phyloP scores from a whole-genome alignment of 495 filamentous ascomycete species.

The Penicillium soppii region DNA sequence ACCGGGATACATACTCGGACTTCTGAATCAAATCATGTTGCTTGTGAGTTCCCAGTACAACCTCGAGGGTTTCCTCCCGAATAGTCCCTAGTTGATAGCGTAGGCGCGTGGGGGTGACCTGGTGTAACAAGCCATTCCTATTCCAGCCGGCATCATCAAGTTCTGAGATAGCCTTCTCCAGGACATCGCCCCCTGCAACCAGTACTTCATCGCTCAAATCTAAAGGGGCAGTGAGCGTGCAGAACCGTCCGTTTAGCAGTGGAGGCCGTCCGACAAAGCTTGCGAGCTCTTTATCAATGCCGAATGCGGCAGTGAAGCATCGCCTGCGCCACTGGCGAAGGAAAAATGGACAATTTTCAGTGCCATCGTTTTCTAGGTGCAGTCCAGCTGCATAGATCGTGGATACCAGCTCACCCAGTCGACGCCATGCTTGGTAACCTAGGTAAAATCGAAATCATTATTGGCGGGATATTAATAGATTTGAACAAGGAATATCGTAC shows the following conservation, averaged over 20 bases:
- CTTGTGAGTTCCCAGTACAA: constrained; percentile 49
- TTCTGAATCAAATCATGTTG: constrained; percentile 42
- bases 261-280: constrained; percentile 60
- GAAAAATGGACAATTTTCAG: constrained; percentile 50
- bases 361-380: constrained; percentile 49
- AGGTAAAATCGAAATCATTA: constrained; percentile 4
- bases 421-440: constrained; percentile 55
- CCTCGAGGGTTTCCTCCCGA: constrained; percentile 59
- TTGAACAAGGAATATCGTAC: constrained; percentile 31
- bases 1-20: constrained; percentile 38
- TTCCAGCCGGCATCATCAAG: constrained; percentile 58
- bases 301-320: constrained; percentile 54
- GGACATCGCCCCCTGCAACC: constrained; percentile 44
- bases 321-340: constrained; percentile 49
- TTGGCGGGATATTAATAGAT: neutral
- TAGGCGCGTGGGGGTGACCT: constrained; percentile 46
- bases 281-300: constrained; percentile 50
- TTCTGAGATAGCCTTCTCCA: constrained; percentile 38
- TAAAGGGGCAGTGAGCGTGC: constrained; percentile 53
- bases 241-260: constrained; percentile 53
- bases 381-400: constrained; percentile 58
- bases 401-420: constrained; percentile 49
- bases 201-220: constrained; percentile 56
- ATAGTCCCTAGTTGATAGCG: constrained; percentile 49
- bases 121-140: constrained; percentile 33